Conservation (phyloP, 2,329 filamentous ascomycete genomes). For the Calcarisporium arbuscula region DNA sequence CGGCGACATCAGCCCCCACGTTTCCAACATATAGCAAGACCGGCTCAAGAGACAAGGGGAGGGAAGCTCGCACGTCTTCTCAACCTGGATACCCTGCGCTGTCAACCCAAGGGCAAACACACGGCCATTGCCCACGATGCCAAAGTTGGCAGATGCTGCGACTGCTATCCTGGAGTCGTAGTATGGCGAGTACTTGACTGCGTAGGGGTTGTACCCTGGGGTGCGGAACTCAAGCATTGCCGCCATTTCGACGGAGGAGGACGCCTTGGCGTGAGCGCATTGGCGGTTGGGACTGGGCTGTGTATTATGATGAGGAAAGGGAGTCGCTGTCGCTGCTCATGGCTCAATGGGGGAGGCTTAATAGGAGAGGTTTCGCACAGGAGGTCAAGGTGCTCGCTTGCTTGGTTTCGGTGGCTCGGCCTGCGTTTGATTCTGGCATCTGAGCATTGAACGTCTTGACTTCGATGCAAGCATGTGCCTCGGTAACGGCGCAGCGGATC, state of each 20-base stretch:
- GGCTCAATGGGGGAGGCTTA: not conserved
- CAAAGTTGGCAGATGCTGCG: constrained; percentile 88
- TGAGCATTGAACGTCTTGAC: too few species aligned
- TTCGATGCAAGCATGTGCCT: too few species aligned
- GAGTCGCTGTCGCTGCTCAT: too few species aligned
- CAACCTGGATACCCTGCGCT: constrained; percentile 72
- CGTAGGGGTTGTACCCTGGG: constrained; percentile 90
- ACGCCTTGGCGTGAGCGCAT: constrained; percentile 13
- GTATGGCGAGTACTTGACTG: constrained; percentile 97
- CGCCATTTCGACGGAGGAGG: constrained; percentile 27
- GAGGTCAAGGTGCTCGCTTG: not conserved
- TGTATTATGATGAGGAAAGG: not conserved
- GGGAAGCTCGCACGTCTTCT: constrained; percentile 61
- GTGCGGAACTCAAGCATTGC: constrained; percentile 93
- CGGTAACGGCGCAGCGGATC: too few species aligned
- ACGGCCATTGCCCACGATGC: constrained; percentile 91
- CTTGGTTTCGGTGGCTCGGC: too few species aligned
- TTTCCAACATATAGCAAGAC: constrained; percentile 4
- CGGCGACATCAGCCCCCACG: not conserved
- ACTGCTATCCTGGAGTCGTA: constrained; percentile 93
- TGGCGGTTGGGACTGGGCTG: constrained; percentile 1
- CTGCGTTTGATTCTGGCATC: too few species aligned
- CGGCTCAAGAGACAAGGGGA: not conserved
- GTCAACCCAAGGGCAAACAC: constrained; percentile 81
- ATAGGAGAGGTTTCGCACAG: not conserved